phyloP scores from a whole-genome alignment of 768 basidiomycete genomes.

The Auriculariales sp. region DNA sequence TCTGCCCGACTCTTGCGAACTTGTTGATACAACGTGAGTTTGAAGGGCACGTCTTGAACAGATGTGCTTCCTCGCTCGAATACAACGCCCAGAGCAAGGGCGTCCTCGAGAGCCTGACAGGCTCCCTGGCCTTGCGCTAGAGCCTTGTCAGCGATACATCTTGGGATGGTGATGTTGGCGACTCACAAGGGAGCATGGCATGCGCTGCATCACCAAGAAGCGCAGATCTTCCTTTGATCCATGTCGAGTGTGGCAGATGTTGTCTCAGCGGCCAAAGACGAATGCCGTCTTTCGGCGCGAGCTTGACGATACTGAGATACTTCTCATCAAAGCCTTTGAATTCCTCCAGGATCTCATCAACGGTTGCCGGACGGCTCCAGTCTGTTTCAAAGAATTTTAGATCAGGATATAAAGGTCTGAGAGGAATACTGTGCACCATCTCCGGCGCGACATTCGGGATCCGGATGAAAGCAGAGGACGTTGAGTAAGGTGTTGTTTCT shows the following conservation, averaged over 20 bases:
- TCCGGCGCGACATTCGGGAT: background rate
- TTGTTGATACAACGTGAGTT: background rate
- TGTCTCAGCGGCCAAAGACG: conserved; percentile 1
- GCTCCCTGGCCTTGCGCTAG: background rate
- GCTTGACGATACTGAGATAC: background rate
- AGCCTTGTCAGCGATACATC: background rate
- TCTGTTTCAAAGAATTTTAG: background rate
- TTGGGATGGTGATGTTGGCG: background rate
- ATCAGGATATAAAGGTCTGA: background rate
- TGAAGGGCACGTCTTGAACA: background rate
- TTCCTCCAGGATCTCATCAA: background rate
- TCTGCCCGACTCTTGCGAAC: background rate
- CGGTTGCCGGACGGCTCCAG: background rate
- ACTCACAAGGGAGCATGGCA: background rate
- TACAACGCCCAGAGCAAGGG: background rate
- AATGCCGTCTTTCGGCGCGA: background rate
- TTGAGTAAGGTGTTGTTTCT: background rate
- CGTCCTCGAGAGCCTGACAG: background rate
- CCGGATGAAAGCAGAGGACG: background rate
- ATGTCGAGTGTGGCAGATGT: conserved; percentile 1
- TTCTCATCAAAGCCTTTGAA: background rate
- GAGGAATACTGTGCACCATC: background rate
- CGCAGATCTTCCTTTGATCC: background rate
- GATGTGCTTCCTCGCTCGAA: background rate
- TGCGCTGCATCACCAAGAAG: background rate